Base-by-base conservation (phyloP, 495 filamentous ascomycete species). In the Annulohypoxylon bovei region DNA sequence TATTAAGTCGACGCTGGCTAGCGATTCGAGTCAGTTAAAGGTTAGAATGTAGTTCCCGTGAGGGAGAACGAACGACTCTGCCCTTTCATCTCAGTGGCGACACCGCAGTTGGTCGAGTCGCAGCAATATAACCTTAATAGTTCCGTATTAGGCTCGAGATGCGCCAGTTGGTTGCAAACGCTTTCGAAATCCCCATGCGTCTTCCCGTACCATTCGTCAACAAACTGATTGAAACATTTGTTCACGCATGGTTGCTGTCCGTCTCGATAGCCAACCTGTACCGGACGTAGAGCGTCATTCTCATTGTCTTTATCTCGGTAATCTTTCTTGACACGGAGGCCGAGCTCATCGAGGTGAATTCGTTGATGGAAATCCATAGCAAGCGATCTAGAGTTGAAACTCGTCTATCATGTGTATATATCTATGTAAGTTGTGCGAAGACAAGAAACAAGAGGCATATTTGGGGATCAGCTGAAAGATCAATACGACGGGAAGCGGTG, bases 91-190 rank as follows among this genome's bases (percentile, higher is more conserved):
- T 63, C 70, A 5, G 79, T 81, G 67, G 66, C 73, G 28, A 84
- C 81, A 50, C 81, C 81, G 64, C 82, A 85, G 47, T 72, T 78
- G n/a, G 55, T 71, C 40, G 75, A 77, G 68, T 83, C 81, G 70
- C 83, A 84, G 70, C 79, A 82, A 65, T 85, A 85, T 33, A 83
- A 74, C 56, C 69, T 58, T 80, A 77, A 82, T 25, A 85, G 69
- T 11, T 72, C 63, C 16, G 66, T 69, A 54, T 57, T 54, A 28
- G 70, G 25, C 16, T 61, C 35, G n/a, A 37, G 42, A 7, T 73
- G 56, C 40, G 73, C 66, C 39, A 77, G 64, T 57, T 73, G 67
- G 14, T 55, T 61, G 58, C 75, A 77, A 60, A 74, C 67, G 5
- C 66, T 67, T 40, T 69, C 57, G 16, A 72, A 54, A n/a, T 28